phyloP scores from a whole-genome alignment of 2,329 filamentous ascomycete species.

The Fusarium vanettenii region DNA sequence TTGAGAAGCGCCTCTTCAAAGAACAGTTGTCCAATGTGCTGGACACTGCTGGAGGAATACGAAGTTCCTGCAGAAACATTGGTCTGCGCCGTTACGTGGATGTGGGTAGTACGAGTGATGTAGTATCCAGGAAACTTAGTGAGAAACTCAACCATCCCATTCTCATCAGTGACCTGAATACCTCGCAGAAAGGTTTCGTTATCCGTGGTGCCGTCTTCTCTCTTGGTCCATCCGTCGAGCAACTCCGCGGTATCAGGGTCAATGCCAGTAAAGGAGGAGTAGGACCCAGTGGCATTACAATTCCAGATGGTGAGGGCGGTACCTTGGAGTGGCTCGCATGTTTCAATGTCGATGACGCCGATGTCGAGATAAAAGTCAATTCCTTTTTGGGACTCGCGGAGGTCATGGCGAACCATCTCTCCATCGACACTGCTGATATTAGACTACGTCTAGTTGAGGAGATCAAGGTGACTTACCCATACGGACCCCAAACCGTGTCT shows the following conservation, averaged over 20 bases:
- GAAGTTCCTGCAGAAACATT: slow-evolving; percentile 18
- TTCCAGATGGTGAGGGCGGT: slow-evolving; percentile 17
- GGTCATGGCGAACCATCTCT: background rate
- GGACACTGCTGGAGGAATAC: slow-evolving; percentile 9
- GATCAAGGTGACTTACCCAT: background rate
- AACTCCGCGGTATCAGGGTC: slow-evolving; percentile 5
- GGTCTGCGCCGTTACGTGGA: slow-evolving; percentile 16
- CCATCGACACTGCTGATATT: background rate
- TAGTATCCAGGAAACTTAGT: slow-evolving; percentile 23
- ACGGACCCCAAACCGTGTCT: background rate
- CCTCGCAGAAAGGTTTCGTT: background rate
- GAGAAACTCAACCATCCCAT: slow-evolving; percentile 19
- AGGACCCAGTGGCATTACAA: slow-evolving; percentile 18
- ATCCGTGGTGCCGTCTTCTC: background rate
- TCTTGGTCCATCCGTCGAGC: background rate
- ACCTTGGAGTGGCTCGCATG: slow-evolving; percentile 11
- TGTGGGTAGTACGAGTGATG: slow-evolving; percentile 19
- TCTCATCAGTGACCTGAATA: slow-evolving; percentile 14
- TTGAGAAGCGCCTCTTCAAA: background rate
- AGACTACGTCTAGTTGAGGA: background rate
- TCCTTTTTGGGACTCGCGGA: slow-evolving; percentile 12
- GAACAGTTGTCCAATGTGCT: background rate
- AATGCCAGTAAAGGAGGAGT: slow-evolving; percentile 17
- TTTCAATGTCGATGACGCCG: slow-evolving; percentile 17
- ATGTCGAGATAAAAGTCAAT: slow-evolving; percentile 24